A percentile compares a stretch with the other conserved stretches of the same genome.
phyloP scores from a whole-genome alignment of 768 basidiomycete genomes.

The Phaffia australis region DNA sequence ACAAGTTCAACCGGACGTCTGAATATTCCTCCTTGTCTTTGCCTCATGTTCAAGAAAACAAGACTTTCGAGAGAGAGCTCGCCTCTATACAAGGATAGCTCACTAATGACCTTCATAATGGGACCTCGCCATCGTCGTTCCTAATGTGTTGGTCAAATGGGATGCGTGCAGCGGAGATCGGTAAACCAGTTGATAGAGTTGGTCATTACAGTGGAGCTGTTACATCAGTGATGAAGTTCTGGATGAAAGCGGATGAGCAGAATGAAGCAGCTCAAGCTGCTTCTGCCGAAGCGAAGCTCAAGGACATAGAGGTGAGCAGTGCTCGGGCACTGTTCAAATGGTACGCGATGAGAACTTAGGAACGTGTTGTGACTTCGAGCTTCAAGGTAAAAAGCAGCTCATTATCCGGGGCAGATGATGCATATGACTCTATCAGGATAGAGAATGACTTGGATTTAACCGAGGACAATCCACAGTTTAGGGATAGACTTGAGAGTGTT shows the following conservation, averaged over 20 bases:
- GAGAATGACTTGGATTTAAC: conserved; percentile 67
- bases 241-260: too few relatives aligned
- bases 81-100: conserved; percentile 35
- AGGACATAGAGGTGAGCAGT: too few relatives aligned
- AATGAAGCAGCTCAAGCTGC: too few relatives aligned
- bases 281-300: too few relatives aligned
- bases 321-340: too few relatives aligned
- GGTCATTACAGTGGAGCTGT: conserved; percentile 1
- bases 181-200: conserved; percentile 36
- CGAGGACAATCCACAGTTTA: conserved; percentile 45
- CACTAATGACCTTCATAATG: conserved; percentile 33
- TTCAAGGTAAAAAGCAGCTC: conserved; percentile 21
- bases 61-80: conserved; percentile 30
- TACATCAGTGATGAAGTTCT: too few relatives aligned
- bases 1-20: background rate
- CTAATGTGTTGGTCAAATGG: conserved; percentile 33
- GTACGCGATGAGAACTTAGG: too few relatives aligned
- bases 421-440: background rate
- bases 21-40: background rate
- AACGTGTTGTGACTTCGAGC: conserved; percentile 28
- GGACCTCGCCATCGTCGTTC: conserved; percentile 33
- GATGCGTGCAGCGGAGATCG: conserved; percentile 31
- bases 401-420: conserved; percentile 29
- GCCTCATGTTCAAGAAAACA: conserved; percentile 27
- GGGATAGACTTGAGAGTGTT: conserved; percentile 12